Conservation (phyloP, 148 eudicot species). For the Drosera capensis region DNA sequence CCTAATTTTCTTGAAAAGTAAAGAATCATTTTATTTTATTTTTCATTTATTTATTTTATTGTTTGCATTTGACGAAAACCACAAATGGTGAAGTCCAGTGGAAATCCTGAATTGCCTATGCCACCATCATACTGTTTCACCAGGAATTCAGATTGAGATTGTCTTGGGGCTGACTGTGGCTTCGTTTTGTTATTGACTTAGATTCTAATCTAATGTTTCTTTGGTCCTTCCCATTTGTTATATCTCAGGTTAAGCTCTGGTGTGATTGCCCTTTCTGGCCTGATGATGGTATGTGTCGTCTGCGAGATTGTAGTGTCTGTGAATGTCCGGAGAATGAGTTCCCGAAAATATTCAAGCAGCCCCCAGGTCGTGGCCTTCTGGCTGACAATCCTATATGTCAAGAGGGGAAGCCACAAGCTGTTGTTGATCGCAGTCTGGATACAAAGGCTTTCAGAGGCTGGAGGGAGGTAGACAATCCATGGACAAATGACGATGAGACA, state of each 20-base stretch:
- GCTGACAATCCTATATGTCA: slow-evolving; percentile 63
- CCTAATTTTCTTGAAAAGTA: too few relatives aligned
- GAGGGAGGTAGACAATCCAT: slow-evolving; percentile 69
- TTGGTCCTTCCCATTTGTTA: not conserved
- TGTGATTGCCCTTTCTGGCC: slow-evolving; percentile 93
- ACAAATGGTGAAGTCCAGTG: too few relatives aligned
- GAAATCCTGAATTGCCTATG: too few relatives aligned
- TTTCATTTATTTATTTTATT: too few relatives aligned
- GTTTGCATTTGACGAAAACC: too few relatives aligned
- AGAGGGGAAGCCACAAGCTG: slow-evolving; percentile 75
- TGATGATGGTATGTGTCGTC: slow-evolving; percentile 79
- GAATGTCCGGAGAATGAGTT: slow-evolving; percentile 87
- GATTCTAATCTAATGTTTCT: not conserved
- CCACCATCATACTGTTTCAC: too few relatives aligned
- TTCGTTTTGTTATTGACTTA: not conserved
- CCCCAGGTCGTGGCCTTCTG: slow-evolving; percentile 25
- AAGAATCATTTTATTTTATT: too few relatives aligned
- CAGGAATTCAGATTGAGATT: too few relatives aligned
- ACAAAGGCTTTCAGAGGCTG: slow-evolving; percentile 59
- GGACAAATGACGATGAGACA: slow-evolving; percentile 86
- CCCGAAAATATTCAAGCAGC: slow-evolving; percentile 59
- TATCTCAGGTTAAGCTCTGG: slow-evolving; percentile 64
- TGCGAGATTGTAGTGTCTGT: slow-evolving; percentile 85
- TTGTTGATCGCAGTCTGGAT: slow-evolving; percentile 78
- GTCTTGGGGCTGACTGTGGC: not conserved